phyloP scores from a whole-genome alignment of 2,329 filamentous ascomycete species.

The Fusarium tricinctum region DNA sequence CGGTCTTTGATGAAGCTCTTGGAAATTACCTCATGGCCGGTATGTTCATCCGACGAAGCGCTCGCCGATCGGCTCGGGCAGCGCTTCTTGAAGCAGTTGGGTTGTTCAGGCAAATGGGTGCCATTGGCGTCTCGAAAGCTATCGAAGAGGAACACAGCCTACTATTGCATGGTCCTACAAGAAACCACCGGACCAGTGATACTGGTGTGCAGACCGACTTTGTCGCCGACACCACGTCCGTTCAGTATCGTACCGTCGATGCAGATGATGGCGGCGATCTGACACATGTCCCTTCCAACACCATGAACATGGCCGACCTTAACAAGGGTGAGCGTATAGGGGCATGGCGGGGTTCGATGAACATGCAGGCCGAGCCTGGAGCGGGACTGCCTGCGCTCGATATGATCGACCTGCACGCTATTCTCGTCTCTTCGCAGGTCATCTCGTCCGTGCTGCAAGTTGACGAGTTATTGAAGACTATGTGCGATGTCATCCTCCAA shows the following conservation, averaged over 20 bases:
- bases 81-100: constrained; percentile 76
- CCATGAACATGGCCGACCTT: constrained; percentile 60
- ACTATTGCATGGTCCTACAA: constrained; percentile 73
- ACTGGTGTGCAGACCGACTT: constrained; percentile 79
- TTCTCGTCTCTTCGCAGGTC: constrained; percentile 82
- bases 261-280: constrained; percentile 61
- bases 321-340: constrained; percentile 70
- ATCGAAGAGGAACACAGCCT: constrained; percentile 78
- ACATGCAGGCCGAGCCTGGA: constrained; percentile 67
- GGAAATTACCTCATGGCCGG: constrained; percentile 81
- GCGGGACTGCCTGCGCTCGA: constrained; percentile 80
- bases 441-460: constrained; percentile 84
- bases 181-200: constrained; percentile 72
- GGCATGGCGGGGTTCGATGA: constrained; percentile 73
- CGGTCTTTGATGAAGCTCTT: constrained; percentile 79
- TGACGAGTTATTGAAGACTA: constrained; percentile 81
- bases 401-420: constrained; percentile 85
- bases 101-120: constrained; percentile 77
- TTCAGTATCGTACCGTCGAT: constrained; percentile 65
- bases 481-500: constrained; percentile 85
- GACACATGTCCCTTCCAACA: constrained; percentile 59
- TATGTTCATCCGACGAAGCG: constrained; percentile 74
- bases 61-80: constrained; percentile 77
- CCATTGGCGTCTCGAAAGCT: constrained; percentile 75
- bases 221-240: constrained; percentile 67